A percentile compares a stretch with the other conserved stretches of the same genome.
Evolutionary conservation across 108 stramenopile genomes (phyloP).

Genomic region (Cyclotella cryptica): DNA sequence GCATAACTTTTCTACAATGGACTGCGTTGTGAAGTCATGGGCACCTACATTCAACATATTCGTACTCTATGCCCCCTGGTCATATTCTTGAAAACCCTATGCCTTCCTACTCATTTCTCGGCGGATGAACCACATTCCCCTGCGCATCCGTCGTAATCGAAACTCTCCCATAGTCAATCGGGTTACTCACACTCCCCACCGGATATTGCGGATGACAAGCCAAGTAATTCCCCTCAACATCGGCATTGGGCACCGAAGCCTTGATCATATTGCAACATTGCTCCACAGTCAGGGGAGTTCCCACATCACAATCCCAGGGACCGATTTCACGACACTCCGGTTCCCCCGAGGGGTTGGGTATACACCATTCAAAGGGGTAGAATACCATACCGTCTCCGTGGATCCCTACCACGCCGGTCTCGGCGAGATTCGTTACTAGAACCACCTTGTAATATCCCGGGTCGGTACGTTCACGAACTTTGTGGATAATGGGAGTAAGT

Average conservation of each 20-base stretch:
- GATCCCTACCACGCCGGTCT: constrained; percentile 15
- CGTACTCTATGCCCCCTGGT: no score
- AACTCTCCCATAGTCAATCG: constrained; percentile 20
- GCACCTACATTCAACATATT: no score
- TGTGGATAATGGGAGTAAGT: neutral
- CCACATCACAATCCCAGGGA: constrained; percentile 36
- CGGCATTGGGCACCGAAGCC: constrained; percentile 14
- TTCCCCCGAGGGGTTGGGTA: neutral
- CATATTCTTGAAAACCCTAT: no score
- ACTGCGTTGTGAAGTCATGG: no score
- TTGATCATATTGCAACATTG: constrained; percentile 33
- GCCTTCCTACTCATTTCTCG: constrained; percentile 18
- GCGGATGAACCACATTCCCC: constrained; percentile 1
- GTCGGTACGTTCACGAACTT: constrained; percentile 12
- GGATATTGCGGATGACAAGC: constrained; percentile 14
- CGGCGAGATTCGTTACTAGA: constrained; percentile 11
- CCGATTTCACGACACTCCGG: constrained; percentile 13
- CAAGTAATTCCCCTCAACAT: constrained; percentile 25
- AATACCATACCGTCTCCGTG: constrained; percentile 23
- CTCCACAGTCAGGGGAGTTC: constrained; percentile 18
- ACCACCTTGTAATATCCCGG: constrained; percentile 19
- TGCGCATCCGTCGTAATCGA: constrained; percentile 5
- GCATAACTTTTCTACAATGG: no score
- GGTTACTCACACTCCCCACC: constrained; percentile 23
- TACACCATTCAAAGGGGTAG: constrained; percentile 20